These are phyloP conservation scores for Russula foetens DNA, from an alignment of 768 basidiomycete genomes.

Conservation along the genomic window DNA sequence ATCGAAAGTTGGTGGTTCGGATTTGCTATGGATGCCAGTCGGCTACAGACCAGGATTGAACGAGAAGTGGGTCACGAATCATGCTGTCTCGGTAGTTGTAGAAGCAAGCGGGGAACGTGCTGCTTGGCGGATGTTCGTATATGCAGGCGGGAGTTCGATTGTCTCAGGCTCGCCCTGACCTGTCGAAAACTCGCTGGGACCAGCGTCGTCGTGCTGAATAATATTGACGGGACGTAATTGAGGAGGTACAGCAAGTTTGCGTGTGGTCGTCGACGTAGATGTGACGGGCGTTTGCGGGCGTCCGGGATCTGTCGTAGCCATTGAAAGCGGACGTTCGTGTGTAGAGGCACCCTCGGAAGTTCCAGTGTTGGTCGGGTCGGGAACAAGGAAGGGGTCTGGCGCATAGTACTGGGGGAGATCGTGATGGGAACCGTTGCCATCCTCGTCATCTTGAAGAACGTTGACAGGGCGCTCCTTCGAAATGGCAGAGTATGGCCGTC, in stretches of 20 bases:
- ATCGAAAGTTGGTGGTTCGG: background rate
- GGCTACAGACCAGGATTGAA: background rate
- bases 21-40: background rate
- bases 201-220: slow-evolving; percentile 81
- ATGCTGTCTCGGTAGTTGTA: background rate
- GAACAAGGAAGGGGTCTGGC: slow-evolving; percentile 69
- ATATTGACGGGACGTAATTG: slow-evolving; percentile 66
- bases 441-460: slow-evolving; percentile 51
- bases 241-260: slow-evolving; percentile 39
- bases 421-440: slow-evolving; percentile 38
- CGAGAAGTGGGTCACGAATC: background rate
- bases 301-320: slow-evolving; percentile 1
- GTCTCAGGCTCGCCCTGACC: slow-evolving; percentile 49
- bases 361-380: slow-evolving; percentile 46
- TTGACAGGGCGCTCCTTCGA: slow-evolving; percentile 56
- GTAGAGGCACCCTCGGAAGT: slow-evolving; percentile 30
- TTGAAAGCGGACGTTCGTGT: slow-evolving; percentile 19
- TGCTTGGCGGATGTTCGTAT: slow-evolving; percentile 46
- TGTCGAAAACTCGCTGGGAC: slow-evolving; percentile 36
- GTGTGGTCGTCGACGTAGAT: slow-evolving; percentile 28
- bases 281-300: slow-evolving; percentile 22
- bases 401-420: slow-evolving; percentile 64
- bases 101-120: background rate
- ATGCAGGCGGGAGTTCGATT: slow-evolving; percentile 78
- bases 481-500: slow-evolving; percentile 33